A percentile compares a stretch with the other conserved stretches of the same genome.
phyloP scores from a whole-genome alignment of 23 red algal species.

The Cyanidioschyzon merolae region DNA sequence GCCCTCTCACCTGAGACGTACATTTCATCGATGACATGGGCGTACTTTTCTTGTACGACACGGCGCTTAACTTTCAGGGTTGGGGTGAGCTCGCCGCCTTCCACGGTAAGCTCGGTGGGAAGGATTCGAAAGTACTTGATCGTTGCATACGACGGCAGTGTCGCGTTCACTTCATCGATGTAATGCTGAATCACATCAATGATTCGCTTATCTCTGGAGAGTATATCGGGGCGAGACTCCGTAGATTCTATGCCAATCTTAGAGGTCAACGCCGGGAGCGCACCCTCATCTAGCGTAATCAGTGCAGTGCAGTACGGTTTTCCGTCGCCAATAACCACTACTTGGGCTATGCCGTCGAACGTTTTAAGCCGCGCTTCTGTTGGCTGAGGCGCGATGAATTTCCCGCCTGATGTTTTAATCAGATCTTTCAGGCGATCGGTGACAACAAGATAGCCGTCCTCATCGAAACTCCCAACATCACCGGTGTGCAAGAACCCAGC shows the following conservation, averaged over 20 bases:
- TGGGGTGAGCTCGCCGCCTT: constrained; percentile 25
- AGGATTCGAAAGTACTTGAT: constrained; percentile 31
- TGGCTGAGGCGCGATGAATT: constrained; percentile 89
- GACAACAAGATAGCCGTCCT: constrained; percentile 75
- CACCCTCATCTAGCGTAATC: constrained; percentile 17
- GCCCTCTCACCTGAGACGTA: not conserved
- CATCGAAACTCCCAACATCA: constrained; percentile 64
- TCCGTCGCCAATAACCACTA: constrained; percentile 36
- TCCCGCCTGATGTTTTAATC: constrained; percentile 90
- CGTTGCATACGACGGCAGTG: constrained; percentile 22
- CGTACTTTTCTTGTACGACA: constrained; percentile 6
- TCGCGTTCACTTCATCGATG: constrained; percentile 21
- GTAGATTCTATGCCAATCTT: not conserved
- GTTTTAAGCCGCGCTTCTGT: constrained; percentile 58
- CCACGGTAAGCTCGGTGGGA: constrained; percentile 20
- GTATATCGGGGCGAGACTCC: not conserved
- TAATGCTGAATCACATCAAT: constrained; percentile 4
- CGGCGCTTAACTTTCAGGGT: constrained; percentile 24
- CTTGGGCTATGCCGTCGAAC: constrained; percentile 54
- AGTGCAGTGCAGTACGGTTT: constrained; percentile 26
- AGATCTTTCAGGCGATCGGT: constrained; percentile 88
- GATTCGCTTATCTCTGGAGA: not conserved
- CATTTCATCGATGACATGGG: constrained; percentile 1
- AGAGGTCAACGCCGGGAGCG: not conserved
- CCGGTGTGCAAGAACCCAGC: constrained; percentile 89